Base-by-base conservation (phyloP, 805 yeast genomes). In the Debaryomyces maramus region DNA sequence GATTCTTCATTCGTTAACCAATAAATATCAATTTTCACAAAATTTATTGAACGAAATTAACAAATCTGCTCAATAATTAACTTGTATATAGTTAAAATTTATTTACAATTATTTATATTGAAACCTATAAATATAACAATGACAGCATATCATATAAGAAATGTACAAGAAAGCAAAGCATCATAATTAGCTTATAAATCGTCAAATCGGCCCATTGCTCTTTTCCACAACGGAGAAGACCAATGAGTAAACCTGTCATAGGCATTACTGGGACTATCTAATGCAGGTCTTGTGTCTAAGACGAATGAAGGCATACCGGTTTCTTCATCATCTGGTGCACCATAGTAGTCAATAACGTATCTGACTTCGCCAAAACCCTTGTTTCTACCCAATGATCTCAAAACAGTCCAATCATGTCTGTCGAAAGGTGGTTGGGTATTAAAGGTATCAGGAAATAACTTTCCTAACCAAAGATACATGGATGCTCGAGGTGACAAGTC, bases 331-430 rank as follows among this genome's bases (percentile, higher is more conserved):
- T 89, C 97, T 5, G 96, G 96, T 3, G 96, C 97, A n/a, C 88
- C 81, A 60, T 93, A 93, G 61, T 91, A 93, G 61, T 93, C 99
- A 53, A 93, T 89, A 21, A 93, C 95, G 53, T 93, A 93, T 46
- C 99, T 76, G 15, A 93, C 89, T 51, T 81, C 68, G 37, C 73
- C 68, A 86, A 90, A 85, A 14, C 68, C 72, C 13, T 71, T 60
- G 13, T 56, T 32, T 13, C 37, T 39, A 3, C 78, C 79, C 36
- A 61, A 64, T 9, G 79, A 72, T 54, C 99, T 76, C 50, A 91
- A 71, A 4, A 93, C 96, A 3, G 95, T 85, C 99, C 99, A 93
- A 66, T 93, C 99, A 55, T 93, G 99, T 61, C 99, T 81, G 63
- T 93, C 99, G 56, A 93, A 93, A 5, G 99, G 99, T 3, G 95